Evolutionary conservation across 2,329 filamentous ascomycete species (phyloP), one percentile per base, ranked within the genome.

Genomic region (Stachybotrys elegans): DNA sequence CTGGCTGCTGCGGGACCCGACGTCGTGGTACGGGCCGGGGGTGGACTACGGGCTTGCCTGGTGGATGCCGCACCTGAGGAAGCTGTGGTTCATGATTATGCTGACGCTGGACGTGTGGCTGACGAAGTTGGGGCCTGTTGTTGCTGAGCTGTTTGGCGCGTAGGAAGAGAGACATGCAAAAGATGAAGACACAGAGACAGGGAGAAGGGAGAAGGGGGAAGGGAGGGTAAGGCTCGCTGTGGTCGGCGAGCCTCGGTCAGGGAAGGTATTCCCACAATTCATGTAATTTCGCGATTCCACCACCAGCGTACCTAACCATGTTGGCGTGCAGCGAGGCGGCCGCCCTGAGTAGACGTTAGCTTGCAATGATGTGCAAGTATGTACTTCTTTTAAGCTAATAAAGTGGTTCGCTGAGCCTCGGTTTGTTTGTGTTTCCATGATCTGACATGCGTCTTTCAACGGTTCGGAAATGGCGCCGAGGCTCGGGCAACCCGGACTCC

Each of bases 21-120:
- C 27, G 4, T 45, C 44, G 21, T 47, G 42, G 41, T 21, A 43
- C 36, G 37, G 45, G 2, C 43, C 43, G 6, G 50, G 49, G 12
- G 45, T 51, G 1, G 44, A 48, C 14, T 42, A 21, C 23, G 14
- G 21, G 40, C 17, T 20, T 9, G 23, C 13, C 9, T 34, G 31
- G 31, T 34, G 31, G 31, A 8, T 12, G 31, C 31, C 31, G 31
- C 11, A 34, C 14, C 11, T 17, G 9, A 12, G 31, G 31, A 34
- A 34, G 31, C 31, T 34, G 31, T 14, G 8, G 14, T 16, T 34
- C 14, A 7, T 16, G n/a, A 17, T 16, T 3, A 34, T 34, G 9
- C 19, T 19, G 16, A 37, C 31, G 36, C 20, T 23, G 36, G 22
- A 23, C 14, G 16, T 22, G 36, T 39, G 21, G 19, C 22, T 39